Conservation (phyloP, 768 basidiomycete genomes). For the Cyclocybe aegerita region DNA sequence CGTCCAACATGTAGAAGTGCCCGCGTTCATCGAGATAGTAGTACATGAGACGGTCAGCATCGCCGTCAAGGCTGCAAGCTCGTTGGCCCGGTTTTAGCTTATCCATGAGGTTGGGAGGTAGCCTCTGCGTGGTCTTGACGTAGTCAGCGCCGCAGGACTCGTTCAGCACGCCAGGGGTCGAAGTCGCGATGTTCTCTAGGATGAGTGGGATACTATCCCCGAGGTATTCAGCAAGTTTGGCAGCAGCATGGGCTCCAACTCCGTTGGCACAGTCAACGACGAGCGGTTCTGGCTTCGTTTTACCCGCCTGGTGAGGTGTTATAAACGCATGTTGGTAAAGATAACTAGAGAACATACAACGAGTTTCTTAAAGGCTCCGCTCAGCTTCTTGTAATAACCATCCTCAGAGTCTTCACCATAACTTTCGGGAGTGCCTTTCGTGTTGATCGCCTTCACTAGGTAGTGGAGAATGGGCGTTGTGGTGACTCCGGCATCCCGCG, state of each 20-base stretch:
- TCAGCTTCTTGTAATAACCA: constrained; percentile 84
- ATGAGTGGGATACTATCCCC: constrained; percentile 59
- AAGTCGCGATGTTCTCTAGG: constrained; percentile 67
- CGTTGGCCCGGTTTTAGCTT: constrained; percentile 70
- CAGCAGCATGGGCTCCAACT: constrained; percentile 79
- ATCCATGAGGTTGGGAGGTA: constrained; percentile 74
- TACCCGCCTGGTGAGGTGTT: constrained; percentile 48
- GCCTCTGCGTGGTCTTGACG: constrained; percentile 89
- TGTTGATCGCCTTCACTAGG: constrained; percentile 87
- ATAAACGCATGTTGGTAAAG: constrained; percentile 1
- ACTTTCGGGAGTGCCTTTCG: constrained; percentile 70
- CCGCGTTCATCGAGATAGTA: constrained; percentile 82
- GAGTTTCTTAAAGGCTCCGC: constrained; percentile 80
- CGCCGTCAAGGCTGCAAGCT: constrained; percentile 94
- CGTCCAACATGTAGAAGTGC: constrained; percentile 90
- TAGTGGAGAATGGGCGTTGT: constrained; percentile 98
- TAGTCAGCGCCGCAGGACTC: constrained; percentile 91
- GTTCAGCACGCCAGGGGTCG: constrained; percentile 75
- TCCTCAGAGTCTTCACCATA: constrained; percentile 81
- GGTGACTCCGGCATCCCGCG: constrained; percentile 76
- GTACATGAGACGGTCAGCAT: constrained; percentile 96
- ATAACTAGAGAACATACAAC: constrained; percentile 54
- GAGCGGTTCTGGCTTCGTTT: constrained; percentile 55
- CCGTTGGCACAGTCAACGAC: constrained; percentile 99
- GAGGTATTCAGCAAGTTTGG: constrained; percentile 59